These are phyloP conservation scores for Silene noctiflora DNA, from an alignment of 179 eudicot genomes.

Conservation along the genomic window DNA sequence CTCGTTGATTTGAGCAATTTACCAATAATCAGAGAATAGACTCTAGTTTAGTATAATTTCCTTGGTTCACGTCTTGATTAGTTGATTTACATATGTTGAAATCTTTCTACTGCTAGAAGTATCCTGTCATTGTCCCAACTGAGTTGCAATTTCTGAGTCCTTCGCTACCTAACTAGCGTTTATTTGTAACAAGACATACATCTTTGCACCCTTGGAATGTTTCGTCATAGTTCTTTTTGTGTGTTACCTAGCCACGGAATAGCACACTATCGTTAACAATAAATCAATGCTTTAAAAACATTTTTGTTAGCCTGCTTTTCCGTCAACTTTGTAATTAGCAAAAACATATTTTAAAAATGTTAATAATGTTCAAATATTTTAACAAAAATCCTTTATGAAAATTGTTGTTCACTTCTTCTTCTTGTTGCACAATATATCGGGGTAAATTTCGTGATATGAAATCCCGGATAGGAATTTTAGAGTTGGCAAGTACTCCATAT, in stretches of 20 bases:
- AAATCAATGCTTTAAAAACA: neutral
- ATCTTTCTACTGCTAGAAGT: neutral
- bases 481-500: neutral
- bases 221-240: neutral
- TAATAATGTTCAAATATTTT: neutral
- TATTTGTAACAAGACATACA: too few relatives aligned
- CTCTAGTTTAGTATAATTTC: too few relatives aligned
- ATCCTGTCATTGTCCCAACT: neutral
- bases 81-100: too few relatives aligned
- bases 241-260: neutral
- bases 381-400: neutral
- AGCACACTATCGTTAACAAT: neutral
- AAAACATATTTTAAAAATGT: neutral
- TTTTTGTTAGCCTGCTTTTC: neutral
- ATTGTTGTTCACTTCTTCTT: neutral
- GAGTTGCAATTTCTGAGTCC: conserved; percentile 3
- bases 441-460: neutral
- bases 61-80: neutral
- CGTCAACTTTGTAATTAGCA: neutral
- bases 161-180: neutral
- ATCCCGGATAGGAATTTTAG: neutral
- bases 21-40: too few relatives aligned
- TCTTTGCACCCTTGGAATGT: neutral
- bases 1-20: neutral
- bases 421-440: neutral